Evolutionary conservation across 768 basidiomycete species (phyloP).

Genomic region (Mycena haematopus): DNA sequence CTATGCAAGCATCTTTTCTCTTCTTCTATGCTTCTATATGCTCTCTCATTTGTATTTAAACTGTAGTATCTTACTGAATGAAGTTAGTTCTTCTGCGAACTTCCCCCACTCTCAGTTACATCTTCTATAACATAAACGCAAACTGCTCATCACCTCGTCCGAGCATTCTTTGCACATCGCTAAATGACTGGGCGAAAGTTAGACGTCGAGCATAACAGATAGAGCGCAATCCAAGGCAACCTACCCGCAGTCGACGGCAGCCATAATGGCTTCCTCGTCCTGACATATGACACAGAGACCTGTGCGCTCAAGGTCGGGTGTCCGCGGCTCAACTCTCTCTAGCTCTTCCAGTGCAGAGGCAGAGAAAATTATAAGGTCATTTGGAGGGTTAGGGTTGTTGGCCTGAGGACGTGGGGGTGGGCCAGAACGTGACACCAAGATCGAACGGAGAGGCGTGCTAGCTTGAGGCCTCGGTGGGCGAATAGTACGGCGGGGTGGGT

Average conservation of each 20-base stretch:
- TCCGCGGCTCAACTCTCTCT: background rate
- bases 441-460: background rate
- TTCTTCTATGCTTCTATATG: too few species aligned
- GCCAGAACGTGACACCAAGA: too few species aligned
- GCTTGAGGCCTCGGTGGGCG: background rate
- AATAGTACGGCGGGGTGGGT: background rate
- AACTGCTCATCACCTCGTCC: constrained; percentile 78
- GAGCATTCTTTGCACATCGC: constrained; percentile 81
- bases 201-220: background rate
- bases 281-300: constrained; percentile 91
- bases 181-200: constrained; percentile 62
- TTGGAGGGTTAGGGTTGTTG: too few species aligned
- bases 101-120: too few species aligned
- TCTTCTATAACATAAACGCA: constrained; percentile 87
- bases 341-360: background rate
- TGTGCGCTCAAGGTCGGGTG: background rate
- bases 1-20: too few species aligned
- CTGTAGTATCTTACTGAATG: too few species aligned
- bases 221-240: constrained; percentile 35
- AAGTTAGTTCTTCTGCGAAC: too few species aligned
- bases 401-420: too few species aligned
- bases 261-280: constrained; percentile 93
- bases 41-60: too few species aligned
- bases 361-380: too few species aligned
- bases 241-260: constrained; percentile 93